Base-by-base conservation (phyloP, 2,329 filamentous ascomycete genomes). In the Fusarium concolor region DNA sequence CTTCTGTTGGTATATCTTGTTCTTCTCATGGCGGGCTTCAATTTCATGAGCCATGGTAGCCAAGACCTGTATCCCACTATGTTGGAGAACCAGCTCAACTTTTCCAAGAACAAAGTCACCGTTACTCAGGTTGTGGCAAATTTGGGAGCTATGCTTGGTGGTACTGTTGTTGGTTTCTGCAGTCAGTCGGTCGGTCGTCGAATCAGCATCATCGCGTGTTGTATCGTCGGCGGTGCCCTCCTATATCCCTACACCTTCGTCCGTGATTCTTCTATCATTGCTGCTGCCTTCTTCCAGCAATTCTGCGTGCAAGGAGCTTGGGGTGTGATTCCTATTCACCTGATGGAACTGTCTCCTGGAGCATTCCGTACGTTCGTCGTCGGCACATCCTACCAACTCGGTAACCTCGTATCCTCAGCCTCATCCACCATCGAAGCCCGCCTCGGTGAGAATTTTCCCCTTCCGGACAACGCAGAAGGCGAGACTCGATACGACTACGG, bases 1-100 rank as follows among this genome's bases (percentile, higher is more conserved):
- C 68, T 93, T 15, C 79, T 96, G 4, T 83, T 97, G 56, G 82
- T 89, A 35, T 97, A 97, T 79, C 83, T 97, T 58, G 92, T 97
- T 9, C 82, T 97, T 20, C 83, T 97, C 38, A 96, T 96, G 92
- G 90, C 92, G 3, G 93, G 93, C 6, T 96, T 97, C 83, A 97
- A 96, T 80, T 96, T 96, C 76, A 94, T 96, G 91, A 92, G 89
- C 18, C 92, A 94, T 75, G 92, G 92, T 54, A 91, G 88, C 22
- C 78, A 92, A 76, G 86, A 88, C 70, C 75, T 89, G 28, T 89
- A 89, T 69, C 87, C 87, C 4, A 88, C 86, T 20, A 84, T 89
- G 84, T 76, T 89, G 24, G 76, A 81, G 66, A 87, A 85, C 70
- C 85, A 89, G 75, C 86, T 85, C 65, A 76, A 75, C 17, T 87